Evolutionary conservation across 352 stramenopile genomes (phyloP).

Genomic region (Phytopythium chamaehyphon): DNA sequence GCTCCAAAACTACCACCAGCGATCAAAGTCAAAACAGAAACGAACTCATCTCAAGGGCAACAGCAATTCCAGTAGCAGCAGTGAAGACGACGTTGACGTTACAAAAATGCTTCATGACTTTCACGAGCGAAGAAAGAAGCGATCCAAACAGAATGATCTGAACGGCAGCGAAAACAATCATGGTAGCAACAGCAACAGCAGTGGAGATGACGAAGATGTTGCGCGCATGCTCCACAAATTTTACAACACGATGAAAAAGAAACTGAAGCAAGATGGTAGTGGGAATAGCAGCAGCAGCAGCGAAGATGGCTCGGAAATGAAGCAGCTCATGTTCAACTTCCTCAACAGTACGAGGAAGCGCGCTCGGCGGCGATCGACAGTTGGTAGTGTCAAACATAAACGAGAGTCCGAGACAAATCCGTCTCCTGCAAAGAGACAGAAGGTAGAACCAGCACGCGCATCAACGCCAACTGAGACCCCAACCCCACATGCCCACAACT

Average conservation of each 20-base stretch:
- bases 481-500: too few relatives aligned
- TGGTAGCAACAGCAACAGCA: too few relatives aligned
- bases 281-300: too few relatives aligned
- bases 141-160: neutral
- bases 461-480: neutral
- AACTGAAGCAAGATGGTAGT: neutral
- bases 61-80: constrained; percentile 8
- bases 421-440: neutral
- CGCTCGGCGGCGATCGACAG: neutral
- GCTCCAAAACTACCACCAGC: constrained; percentile 2
- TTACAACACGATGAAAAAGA: neutral
- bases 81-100: constrained; percentile 6
- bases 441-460: neutral
- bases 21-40: neutral
- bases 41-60: neutral
- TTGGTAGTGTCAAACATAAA: neutral
- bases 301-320: too few relatives aligned
- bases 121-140: neutral
- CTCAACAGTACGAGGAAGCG: neutral
- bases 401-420: neutral
- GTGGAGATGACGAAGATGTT: too few relatives aligned
- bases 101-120: constrained; percentile 8
- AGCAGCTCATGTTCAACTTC: too few relatives aligned
- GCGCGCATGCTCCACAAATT: neutral
- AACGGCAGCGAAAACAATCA: too few relatives aligned